These are phyloP conservation scores for Ophiostoma pallidulum DNA, from an alignment of 2,329 filamentous ascomycete genomes.

Conservation along the genomic window DNA sequence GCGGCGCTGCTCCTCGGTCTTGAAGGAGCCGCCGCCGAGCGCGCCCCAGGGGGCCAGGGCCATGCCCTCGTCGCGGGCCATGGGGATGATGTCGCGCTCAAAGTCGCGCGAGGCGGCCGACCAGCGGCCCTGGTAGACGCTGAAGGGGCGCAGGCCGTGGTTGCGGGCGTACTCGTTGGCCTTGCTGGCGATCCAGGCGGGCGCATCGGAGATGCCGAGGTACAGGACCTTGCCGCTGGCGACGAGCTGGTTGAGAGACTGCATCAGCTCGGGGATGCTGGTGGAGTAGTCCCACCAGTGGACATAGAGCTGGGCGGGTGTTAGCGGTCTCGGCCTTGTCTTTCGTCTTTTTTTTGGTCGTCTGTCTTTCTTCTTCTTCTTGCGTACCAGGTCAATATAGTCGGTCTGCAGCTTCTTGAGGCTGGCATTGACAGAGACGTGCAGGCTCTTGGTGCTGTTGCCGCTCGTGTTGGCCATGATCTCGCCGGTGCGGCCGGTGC, in stretches of 20 bases:
- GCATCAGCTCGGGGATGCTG: conserved; percentile 49
- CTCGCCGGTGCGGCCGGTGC: conserved; percentile 27
- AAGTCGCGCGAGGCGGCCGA: conserved; percentile 55
- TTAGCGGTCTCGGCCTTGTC: too few relatives aligned
- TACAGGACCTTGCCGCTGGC: conserved; percentile 46
- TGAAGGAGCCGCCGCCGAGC: conserved; percentile 34
- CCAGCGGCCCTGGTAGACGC: conserved; percentile 57
- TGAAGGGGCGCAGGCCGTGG: conserved; percentile 50
- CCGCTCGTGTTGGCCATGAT: conserved; percentile 46
- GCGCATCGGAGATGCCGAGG: conserved; percentile 47
- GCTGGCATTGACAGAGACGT: conserved; percentile 44
- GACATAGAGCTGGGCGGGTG: conserved; percentile 33
- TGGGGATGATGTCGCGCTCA: conserved; percentile 60
- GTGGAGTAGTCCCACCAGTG: conserved; percentile 50
- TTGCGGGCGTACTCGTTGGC: conserved; percentile 50
- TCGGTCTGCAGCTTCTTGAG: conserved; percentile 53
- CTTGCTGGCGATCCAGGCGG: conserved; percentile 45
- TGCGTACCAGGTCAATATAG: conserved; percentile 55
- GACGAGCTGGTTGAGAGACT: conserved; percentile 45
- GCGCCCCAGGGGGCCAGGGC: conserved; percentile 44
- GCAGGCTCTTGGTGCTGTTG: conserved; percentile 53
- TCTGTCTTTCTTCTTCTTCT: too few relatives aligned
- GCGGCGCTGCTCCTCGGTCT: conserved; percentile 24
- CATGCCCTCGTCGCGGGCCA: conserved; percentile 50
- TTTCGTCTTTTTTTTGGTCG: too few relatives aligned